Percentiles rank a stretch among this genome's conserved stretches.
Conservation (phyloP, 2,329 filamentous ascomycete species). For the Sarocladium kiliense region DNA sequence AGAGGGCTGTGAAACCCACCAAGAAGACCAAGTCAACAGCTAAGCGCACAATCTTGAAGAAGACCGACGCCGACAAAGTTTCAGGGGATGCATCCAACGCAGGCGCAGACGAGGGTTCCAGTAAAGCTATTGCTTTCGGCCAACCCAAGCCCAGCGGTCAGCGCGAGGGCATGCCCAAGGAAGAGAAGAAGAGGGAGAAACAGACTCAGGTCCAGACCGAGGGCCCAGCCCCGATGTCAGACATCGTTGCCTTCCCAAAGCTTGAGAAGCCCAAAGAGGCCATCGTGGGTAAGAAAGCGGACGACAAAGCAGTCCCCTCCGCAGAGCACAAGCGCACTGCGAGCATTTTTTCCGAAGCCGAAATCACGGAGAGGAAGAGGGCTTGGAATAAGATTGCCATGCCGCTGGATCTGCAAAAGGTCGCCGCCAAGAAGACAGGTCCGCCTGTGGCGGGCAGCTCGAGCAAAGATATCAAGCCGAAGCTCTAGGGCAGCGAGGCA, state of each 20-base stretch:
- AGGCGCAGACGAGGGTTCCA: not conserved
- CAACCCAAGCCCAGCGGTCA: not conserved
- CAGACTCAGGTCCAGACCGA: too few relatives aligned
- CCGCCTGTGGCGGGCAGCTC: not conserved
- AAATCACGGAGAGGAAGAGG: conserved; percentile 25
- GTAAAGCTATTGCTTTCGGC: not conserved
- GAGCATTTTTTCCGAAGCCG: conserved; percentile 22
- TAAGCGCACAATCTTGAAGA: too few relatives aligned
- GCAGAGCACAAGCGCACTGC: not conserved
- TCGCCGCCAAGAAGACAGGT: not conserved
- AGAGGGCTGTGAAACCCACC: too few relatives aligned
- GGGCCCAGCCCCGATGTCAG: not conserved
- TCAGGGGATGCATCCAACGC: not conserved
- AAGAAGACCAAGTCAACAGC: too few relatives aligned
- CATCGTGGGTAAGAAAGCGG: not conserved
- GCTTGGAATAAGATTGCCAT: conserved; percentile 29
- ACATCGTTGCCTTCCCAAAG: not conserved
- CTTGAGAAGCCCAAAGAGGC: not conserved
- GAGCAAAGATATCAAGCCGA: not conserved
- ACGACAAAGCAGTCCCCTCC: not conserved
- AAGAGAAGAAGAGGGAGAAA: too few relatives aligned
- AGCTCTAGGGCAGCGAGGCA: conserved; percentile 3
- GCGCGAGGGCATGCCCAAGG: too few relatives aligned
- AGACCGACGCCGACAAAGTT: not conserved
- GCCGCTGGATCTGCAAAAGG: conserved; percentile 22